Evolutionary conservation across 169 alveolate species (phyloP), one percentile per base, ranked within the genome.

Genomic region (Babesia caballi): DNA sequence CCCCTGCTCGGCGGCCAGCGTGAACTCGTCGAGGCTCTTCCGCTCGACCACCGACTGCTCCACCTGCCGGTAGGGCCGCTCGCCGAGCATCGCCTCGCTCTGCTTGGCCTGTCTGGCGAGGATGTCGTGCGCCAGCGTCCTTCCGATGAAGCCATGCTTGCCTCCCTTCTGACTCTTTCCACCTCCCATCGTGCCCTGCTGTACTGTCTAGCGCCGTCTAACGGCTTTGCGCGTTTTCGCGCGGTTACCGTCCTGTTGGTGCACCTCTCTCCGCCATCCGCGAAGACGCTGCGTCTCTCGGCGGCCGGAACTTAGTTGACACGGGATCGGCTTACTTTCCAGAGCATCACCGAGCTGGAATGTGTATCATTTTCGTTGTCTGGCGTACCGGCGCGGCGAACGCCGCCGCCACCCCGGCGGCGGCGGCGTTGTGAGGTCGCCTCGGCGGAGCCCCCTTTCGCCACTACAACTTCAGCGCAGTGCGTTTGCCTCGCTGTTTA

Each of bases 81-180:
- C 58, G n/a, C 50, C 65, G 21, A 8, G 40, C 53, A 23, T 35
- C 42, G 11, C 33, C n/a, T 67, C 76, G 28, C 38, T 41, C 44
- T 47, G 36, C 25, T 68, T 38, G 25, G 50, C 44, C 61, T 78
- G 87, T 25, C 82, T 56, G 42, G 67, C 67, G 19, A 78, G 70
- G 33, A 78, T 78, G 46, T 78, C 87, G 54, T 78, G 87, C 11
- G 87, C 87, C 61, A 78, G 49, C 40, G 87, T 78, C 67, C 87
- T 57, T 0, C 87, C 87, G 41, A 78, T 78, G 42, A 50, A 65
- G 32, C 87, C 87, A 63, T 78, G 87, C 21, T 78, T 78, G 21
- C 87, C 87, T 6, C 87, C 87, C 68, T 78, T 78, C 35, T 78
- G 87, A n/a, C 69, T 56, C 28, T 78, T 78, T 4, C 87, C 87